These are phyloP conservation scores for Salix udensis DNA, from an alignment of 345 rosid species.

Conservation along the genomic window DNA sequence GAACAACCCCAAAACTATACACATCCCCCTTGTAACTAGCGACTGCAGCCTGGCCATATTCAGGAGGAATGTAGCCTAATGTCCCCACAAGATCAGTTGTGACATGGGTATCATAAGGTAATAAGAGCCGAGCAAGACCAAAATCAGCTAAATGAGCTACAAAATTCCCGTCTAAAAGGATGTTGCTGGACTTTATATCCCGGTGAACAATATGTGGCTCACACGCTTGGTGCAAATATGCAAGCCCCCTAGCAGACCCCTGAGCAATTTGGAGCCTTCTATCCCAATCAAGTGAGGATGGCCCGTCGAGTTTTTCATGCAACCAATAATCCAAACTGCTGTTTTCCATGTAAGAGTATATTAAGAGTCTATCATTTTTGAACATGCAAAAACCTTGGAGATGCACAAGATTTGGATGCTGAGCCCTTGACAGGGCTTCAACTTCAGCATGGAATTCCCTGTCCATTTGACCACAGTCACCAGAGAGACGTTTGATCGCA, in stretches of 20 bases:
- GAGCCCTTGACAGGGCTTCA: slow-evolving; percentile 91
- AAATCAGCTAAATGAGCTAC: slow-evolving; percentile 97
- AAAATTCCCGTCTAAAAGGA: slow-evolving; percentile 66
- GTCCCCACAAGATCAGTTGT: slow-evolving; percentile 98
- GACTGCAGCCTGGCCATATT: slow-evolving; percentile 72
- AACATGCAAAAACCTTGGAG: slow-evolving; percentile 88
- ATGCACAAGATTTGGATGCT: slow-evolving; percentile 84
- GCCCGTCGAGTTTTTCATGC: slow-evolving; percentile 66
- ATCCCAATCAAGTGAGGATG: slow-evolving; percentile 56
- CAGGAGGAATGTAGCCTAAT: slow-evolving; percentile 91
- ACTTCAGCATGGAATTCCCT: slow-evolving; percentile 95
- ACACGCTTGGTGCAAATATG: slow-evolving; percentile 76
- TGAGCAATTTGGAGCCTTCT: slow-evolving; percentile 72
- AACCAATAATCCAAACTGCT: slow-evolving; percentile 98
- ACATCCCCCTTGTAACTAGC: slow-evolving; percentile 96
- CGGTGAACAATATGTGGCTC: slow-evolving; percentile 85
- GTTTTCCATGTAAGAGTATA: slow-evolving; percentile 95
- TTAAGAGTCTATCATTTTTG: slow-evolving; percentile 59
- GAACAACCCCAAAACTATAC: slow-evolving; percentile 90
- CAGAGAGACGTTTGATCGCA: slow-evolving; percentile 86
- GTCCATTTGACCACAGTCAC: slow-evolving; percentile 94
- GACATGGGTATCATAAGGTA: slow-evolving; percentile 86
- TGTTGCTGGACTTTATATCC: slow-evolving; percentile 86
- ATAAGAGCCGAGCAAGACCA: slow-evolving; percentile 84
- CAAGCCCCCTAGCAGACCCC: slow-evolving; percentile 79